Evolutionary conservation across 2,329 filamentous ascomycete species (phyloP).

Genomic region (Nothophoma quercina): DNA sequence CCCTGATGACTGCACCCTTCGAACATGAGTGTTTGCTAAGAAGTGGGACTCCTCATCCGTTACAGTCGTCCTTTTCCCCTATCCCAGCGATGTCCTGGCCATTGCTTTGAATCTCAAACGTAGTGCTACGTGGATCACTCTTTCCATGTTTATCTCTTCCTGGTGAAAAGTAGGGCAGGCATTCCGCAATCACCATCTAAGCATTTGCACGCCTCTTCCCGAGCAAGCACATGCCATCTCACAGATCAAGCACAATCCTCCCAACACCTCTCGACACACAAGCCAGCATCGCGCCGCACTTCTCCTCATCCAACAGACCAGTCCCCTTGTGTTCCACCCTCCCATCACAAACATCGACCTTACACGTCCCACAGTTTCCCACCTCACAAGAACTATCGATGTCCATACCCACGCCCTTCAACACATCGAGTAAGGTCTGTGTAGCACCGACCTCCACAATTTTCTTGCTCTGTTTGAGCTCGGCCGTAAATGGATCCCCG

Average conservation of each 20-base stretch:
- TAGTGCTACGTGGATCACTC: too few species aligned
- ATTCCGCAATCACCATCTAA: too few species aligned
- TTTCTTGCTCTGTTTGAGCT: slow-evolving; percentile 56
- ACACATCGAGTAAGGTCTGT: slow-evolving; percentile 51
- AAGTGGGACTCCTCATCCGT: too few species aligned
- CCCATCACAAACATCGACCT: slow-evolving; percentile 49
- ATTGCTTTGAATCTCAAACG: too few species aligned
- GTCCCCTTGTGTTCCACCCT: slow-evolving; percentile 52
- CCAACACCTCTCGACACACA: slow-evolving; percentile 50
- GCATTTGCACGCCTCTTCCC: too few species aligned
- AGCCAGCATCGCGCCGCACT: slow-evolving; percentile 43
- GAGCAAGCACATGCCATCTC: too few species aligned
- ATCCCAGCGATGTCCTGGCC: too few species aligned
- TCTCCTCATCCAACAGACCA: slow-evolving; percentile 48
- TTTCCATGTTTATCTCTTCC: too few species aligned
- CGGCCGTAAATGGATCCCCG: slow-evolving; percentile 67
- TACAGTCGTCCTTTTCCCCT: too few species aligned
- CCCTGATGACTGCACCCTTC: too few species aligned
- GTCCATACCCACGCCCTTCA: slow-evolving; percentile 55
- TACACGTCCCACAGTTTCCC: slow-evolving; percentile 56
- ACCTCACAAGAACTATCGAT: slow-evolving; percentile 54
- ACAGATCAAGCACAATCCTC: slow-evolving; percentile 39
- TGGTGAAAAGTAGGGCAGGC: too few species aligned
- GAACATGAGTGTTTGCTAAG: too few species aligned
- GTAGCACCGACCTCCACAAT: slow-evolving; percentile 55